Base-by-base conservation (phyloP, 345 rosid species). In the Acer yangbiense region DNA sequence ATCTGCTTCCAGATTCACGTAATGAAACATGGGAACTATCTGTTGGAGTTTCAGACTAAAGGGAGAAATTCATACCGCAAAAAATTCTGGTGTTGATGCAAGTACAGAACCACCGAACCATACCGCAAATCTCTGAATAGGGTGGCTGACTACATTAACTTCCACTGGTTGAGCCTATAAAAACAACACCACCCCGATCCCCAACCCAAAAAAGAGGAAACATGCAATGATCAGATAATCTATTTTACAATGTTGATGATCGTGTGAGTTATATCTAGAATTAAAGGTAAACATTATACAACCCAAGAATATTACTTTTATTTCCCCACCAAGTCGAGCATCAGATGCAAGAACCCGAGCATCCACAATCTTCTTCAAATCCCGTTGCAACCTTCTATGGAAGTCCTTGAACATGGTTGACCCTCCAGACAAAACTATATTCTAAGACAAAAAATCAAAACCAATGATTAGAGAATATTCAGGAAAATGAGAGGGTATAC, bases 41-140 rank as follows among this genome's bases (percentile, higher is more conserved):
- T 13, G 75, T 21, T 55, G 48, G 58, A 71, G 68, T 50, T 69
- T 63, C 39, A 54, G 18, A 63, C 41, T 29, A 9, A 21, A 29
- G 69, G 6, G 9, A 65, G 46, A 81, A 79, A 82, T 76, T 35
- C 88, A 54, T 91, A 90, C 98, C 84, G 86, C 92, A 23, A 87
- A 96, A 87, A 94, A 96, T 88, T 96, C 99, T 21, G 97, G 98
- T 32, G 99, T 96, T 46, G 99, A 96, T 72, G 97, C 98, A 68
- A 96, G 97, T 76, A 96, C 97, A 50, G 99, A 96, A 84, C 99
- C 98, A 54, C 98, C 99, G 83, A 96, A 96, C 99, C 99, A 96
- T 77, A 96, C 99, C 0, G 99, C 99, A 85, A 87, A 96, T 82
- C 87, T 90, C 83, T 96, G 99, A 76, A 96, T 92, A 71, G 99